Conservation (phyloP, 164 flowering plant genomes). For the Sextonia rubra region DNA sequence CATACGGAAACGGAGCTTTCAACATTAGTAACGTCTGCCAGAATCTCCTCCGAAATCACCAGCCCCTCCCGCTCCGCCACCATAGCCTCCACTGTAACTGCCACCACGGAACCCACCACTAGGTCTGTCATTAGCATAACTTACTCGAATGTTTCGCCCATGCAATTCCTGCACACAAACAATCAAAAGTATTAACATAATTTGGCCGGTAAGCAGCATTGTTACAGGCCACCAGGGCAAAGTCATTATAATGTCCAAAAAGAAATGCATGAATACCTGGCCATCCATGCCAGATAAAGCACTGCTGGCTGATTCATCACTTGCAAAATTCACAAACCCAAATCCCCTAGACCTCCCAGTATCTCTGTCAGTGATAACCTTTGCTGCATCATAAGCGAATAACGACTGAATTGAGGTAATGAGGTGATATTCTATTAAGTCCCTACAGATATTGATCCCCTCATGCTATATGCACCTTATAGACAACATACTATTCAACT, state of each 20-base stretch:
- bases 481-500: no score
- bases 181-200: not conserved
- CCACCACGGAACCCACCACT: conserved; percentile 21
- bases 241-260: not conserved
- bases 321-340: conserved; percentile 57
- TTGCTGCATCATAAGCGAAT: conserved; percentile 38
- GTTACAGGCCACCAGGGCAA: not conserved
- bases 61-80: conserved; percentile 12
- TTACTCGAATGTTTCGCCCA: conserved; percentile 60
- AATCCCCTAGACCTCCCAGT: conserved; percentile 79
- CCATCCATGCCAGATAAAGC: conserved; percentile 78
- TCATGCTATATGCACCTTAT: no score
- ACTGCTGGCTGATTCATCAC: conserved; percentile 42
- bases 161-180: conserved; percentile 40
- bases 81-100: conserved; percentile 20
- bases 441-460: no score
- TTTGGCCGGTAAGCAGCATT: not conserved
- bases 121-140: conserved; percentile 49
- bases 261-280: conserved; percentile 33
- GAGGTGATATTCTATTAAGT: no score
- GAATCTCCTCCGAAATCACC: not conserved
- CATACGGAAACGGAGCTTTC: no score
- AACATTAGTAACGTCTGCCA: not conserved
- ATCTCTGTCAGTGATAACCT: conserved; percentile 63
- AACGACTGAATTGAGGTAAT: not conserved